Percentiles rank a stretch among this genome's conserved stretches.
These are phyloP conservation scores for Penicillium taxi DNA, from an alignment of 495 filamentous ascomycete genomes.

Conservation along the genomic window DNA sequence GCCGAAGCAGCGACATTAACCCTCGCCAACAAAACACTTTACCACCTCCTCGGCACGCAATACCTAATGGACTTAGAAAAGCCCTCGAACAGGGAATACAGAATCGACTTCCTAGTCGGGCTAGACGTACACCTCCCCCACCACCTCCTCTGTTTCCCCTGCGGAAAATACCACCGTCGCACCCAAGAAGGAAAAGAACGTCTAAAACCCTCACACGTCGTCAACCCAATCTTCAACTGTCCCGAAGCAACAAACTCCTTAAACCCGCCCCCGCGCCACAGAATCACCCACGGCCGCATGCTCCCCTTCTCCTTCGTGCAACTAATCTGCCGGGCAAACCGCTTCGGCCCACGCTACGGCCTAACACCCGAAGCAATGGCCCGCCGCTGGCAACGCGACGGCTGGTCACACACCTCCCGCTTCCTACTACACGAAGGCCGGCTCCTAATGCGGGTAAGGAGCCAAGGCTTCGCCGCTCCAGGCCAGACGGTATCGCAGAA, in stretches of 20 bases:
- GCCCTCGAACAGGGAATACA: slow-evolving; percentile 32
- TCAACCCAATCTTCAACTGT: slow-evolving; percentile 48
- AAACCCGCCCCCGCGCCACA: slow-evolving; percentile 36
- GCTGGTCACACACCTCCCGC: slow-evolving; percentile 43
- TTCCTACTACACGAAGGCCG: slow-evolving; percentile 44
- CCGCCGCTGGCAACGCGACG: slow-evolving; percentile 43
- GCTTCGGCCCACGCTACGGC: slow-evolving; percentile 38
- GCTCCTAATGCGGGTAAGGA: slow-evolving; percentile 46
- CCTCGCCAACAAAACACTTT: slow-evolving; percentile 40
- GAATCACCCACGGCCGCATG: slow-evolving; percentile 44
- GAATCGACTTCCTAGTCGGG: slow-evolving; percentile 37
- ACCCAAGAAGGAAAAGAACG: slow-evolving; percentile 42
- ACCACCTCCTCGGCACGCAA: slow-evolving; percentile 28
- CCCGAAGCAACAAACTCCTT: slow-evolving; percentile 35
- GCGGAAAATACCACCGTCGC: slow-evolving; percentile 43
- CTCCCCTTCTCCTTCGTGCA: slow-evolving; percentile 50
- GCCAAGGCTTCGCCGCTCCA: slow-evolving; percentile 35
- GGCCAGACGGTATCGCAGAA: slow-evolving; percentile 35
- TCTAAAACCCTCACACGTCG: slow-evolving; percentile 36
- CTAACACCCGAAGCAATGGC: slow-evolving; percentile 32
- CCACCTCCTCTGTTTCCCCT: slow-evolving; percentile 53
- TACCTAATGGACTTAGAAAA: slow-evolving; percentile 26
- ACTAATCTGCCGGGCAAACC: slow-evolving; percentile 36
- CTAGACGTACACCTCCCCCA: slow-evolving; percentile 41
- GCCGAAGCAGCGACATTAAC: slow-evolving; percentile 41